Conservation (phyloP, 495 filamentous ascomycete species). For the Trichoderma erinaceum region DNA sequence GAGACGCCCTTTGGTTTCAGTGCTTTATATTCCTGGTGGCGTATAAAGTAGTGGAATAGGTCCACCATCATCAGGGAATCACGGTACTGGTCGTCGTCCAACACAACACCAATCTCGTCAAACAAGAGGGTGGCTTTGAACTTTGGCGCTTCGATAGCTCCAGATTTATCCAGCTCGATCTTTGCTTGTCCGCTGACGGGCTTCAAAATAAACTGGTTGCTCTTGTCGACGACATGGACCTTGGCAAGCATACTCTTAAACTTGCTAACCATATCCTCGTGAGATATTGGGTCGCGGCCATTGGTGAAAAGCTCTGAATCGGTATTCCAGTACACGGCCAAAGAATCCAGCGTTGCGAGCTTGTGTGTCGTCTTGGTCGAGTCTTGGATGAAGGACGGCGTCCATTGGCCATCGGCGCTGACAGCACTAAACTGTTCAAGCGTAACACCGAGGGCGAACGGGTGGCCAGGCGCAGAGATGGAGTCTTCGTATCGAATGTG, state of each 20-base stretch:
- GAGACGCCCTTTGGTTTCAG: constrained; percentile 74
- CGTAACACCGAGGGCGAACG: constrained; percentile 86
- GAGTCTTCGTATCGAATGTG: constrained; percentile 96
- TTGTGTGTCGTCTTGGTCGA: constrained; percentile 80
- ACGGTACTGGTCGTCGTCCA: constrained; percentile 95
- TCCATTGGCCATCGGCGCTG: constrained; percentile 90
- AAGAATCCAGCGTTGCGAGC: constrained; percentile 74
- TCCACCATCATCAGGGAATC: constrained; percentile 97
- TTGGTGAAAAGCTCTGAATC: constrained; percentile 76
- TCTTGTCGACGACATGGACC: constrained; percentile 45
- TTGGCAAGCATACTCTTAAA: constrained; percentile 72
- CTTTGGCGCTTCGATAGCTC: constrained; percentile 69
- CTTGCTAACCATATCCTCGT: constrained; percentile 67
- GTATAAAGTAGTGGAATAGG: constrained; percentile 95
- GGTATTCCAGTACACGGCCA: constrained; percentile 97
- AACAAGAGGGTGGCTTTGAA: constrained; percentile 88
- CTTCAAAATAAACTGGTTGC: constrained; percentile 90
- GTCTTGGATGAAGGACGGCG: constrained; percentile 88
- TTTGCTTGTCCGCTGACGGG: constrained; percentile 90
- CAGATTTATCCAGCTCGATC: constrained; percentile 88
- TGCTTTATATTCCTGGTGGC: constrained; percentile 95
- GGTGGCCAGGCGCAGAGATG: constrained; percentile 90
- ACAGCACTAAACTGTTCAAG: constrained; percentile 93
- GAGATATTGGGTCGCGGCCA: constrained; percentile 56
- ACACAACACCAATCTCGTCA: constrained; percentile 89